These are phyloP conservation scores for Camelina sativa DNA, from an alignment of 345 rosid genomes.

Conservation along the genomic window DNA sequence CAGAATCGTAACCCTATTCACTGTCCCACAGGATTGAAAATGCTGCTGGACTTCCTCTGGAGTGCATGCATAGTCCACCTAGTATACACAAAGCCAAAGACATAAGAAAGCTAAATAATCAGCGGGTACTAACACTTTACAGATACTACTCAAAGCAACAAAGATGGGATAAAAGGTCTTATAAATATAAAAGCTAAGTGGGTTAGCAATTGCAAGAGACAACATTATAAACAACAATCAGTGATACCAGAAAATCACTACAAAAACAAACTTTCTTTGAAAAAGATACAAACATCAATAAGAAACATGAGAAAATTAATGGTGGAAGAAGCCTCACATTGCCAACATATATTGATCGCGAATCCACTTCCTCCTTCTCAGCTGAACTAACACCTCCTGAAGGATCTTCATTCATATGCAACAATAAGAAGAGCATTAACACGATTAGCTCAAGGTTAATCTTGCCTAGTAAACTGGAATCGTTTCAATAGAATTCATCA, in stretches of 20 bases:
- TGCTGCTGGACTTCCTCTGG: slow-evolving; percentile 99
- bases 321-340: slow-evolving; percentile 70
- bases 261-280: background rate
- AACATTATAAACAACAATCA: slow-evolving; percentile 16
- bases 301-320: slow-evolving; percentile 30
- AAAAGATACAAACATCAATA: background rate
- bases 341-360: slow-evolving; percentile 95
- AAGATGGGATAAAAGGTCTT: slow-evolving; percentile 3
- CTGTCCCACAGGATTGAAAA: slow-evolving; percentile 98
- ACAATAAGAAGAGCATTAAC: slow-evolving; percentile 15
- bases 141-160: background rate
- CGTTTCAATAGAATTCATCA: background rate
- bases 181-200: background rate
- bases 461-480: slow-evolving; percentile 18
- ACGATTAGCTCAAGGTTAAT: slow-evolving; percentile 18
- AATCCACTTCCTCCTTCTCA: slow-evolving; percentile 98
- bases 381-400: slow-evolving; percentile 68
- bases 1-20: slow-evolving; percentile 95
- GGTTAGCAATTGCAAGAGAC: background rate
- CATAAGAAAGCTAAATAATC: background rate
- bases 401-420: slow-evolving; percentile 62
- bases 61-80: slow-evolving; percentile 98
- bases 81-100: slow-evolving; percentile 37
- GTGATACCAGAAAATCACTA: background rate
- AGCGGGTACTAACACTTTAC: background rate